Percentiles rank a stretch among this genome's conserved stretches.
Conservation (phyloP, 2,329 filamentous ascomycete genomes). For the Periconia macrospinosa region DNA sequence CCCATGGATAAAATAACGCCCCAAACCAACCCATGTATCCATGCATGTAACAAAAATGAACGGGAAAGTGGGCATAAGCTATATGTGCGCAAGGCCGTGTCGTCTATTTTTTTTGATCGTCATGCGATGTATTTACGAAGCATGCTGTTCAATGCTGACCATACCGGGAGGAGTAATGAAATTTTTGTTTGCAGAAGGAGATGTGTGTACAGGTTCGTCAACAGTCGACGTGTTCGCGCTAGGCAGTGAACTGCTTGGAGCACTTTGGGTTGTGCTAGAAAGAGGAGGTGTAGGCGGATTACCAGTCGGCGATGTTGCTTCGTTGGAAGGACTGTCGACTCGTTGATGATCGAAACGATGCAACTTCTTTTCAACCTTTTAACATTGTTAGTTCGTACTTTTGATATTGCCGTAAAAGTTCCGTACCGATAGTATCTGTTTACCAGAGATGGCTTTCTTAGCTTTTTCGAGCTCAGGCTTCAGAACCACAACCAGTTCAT, state of each 20-base stretch:
- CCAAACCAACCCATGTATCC: neutral
- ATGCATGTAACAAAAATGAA: slow-evolving; percentile 13
- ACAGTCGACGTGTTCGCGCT: slow-evolving; percentile 64
- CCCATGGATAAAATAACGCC: slow-evolving; percentile 1
- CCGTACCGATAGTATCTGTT: slow-evolving; percentile 48
- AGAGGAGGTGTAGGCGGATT: slow-evolving; percentile 63
- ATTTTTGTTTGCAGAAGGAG: slow-evolving; percentile 12
- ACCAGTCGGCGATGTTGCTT: slow-evolving; percentile 22
- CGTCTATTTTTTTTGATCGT: slow-evolving; percentile 1
- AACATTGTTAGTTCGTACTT: slow-evolving; percentile 6
- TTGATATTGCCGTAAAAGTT: neutral
- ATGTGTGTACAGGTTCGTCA: slow-evolving; percentile 45
- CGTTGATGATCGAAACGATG: slow-evolving; percentile 40
- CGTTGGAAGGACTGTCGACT: slow-evolving; percentile 25
- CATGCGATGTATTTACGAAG: slow-evolving; percentile 17
- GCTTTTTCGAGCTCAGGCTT: slow-evolving; percentile 50
- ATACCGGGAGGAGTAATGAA: slow-evolving; percentile 9
- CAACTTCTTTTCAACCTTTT: slow-evolving; percentile 53
- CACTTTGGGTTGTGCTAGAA: slow-evolving; percentile 70
- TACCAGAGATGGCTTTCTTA: slow-evolving; percentile 44
- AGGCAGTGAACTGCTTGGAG: slow-evolving; percentile 66
- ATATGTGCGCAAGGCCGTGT: slow-evolving; percentile 14
- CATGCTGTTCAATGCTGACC: slow-evolving; percentile 12
- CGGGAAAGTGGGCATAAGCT: slow-evolving; percentile 3
- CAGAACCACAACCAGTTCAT: slow-evolving; percentile 44